Evolutionary conservation across 495 filamentous ascomycete species (phyloP), one percentile per base, ranked within the genome.

Genomic region (Xylaria intraflava): DNA sequence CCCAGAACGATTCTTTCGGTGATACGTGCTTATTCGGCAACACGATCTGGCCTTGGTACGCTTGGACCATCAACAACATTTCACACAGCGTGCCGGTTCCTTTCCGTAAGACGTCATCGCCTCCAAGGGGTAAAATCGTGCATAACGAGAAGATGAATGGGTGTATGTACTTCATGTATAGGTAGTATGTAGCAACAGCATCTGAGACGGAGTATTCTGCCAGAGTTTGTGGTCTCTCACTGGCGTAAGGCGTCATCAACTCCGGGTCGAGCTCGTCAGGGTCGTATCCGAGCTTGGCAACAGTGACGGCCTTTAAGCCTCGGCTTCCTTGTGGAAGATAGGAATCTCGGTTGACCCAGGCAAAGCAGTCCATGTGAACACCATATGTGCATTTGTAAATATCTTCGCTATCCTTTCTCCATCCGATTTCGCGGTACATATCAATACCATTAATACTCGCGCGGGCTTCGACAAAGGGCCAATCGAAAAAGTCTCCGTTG

Each of bases 131-230:
- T 67, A 99, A 78, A 70, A 99, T 95, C 0, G 90, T 99, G 71
- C 93, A 97, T 0, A 99, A 76, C 0, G 93, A 96, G 77, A 97
- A 99, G 68, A 99, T 92, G 73, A 99, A 99, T 1, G 93, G 93
- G 65, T 99, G 93, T 19, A 99, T 89, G 69, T 99, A 99, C 87
- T 99, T 99, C 93, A 97, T 99, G 74, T 99, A 99, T 39, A 99
- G 78, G 64, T 99, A 99, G 67, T 97, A 99, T 2, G 93, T 99
- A 2, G 93, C 93, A 17, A 99, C 93, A 26, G 93, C 93, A 81
- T 99, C 93, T 59, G 93, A 99, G 40, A 99, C 93, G 0, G 93
- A 99, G 71, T 99, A 99, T 59, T 99, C 93, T 1, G 93, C 90
- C 39, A 99, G 72, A 0, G 87, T 93, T 65, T 99, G 93, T 0